Base-by-base conservation (phyloP, 495 filamentous ascomycete species). In the Penicillium parvum region DNA sequence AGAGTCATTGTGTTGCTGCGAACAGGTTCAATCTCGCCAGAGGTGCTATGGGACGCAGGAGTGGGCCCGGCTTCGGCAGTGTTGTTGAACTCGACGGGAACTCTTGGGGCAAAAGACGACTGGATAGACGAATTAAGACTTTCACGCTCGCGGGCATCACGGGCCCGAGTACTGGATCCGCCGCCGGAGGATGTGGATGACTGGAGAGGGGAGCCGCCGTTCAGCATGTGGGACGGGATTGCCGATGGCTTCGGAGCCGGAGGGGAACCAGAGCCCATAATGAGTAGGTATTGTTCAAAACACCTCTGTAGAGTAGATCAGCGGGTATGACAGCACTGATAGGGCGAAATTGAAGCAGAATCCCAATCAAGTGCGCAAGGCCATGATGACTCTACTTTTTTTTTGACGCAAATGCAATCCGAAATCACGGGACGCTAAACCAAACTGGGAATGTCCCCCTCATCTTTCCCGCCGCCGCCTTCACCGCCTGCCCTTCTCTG, bases 61-160 rank as follows among this genome's bases (percentile, higher is more conserved):
- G 52, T 45, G 25, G 52, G 36, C 32, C 25, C 43, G 20, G 55
- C 19, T 22, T 41, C 40, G 9, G 37, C 11, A n/a, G n/a, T n/a
- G n/a, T 41, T 14, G 12, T 72, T 61, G 17, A 73, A 68, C 39
- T 69, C 65, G 20, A 64, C 46, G 5, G 72, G 63, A 26, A 69
- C 52, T 40, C 70, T 65, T 18, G 71, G 56, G 23, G 58, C 53
- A 45, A 74, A 76, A 8, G 74, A 75, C 1, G 70, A 72, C 35
- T 55, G 56, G 39, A 78, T 78, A 5, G 74, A 76, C n/a, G 73
- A 64, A 49, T 72, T 72, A 46, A 78, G 63, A 30, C 59, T 71
- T 36, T 76, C 73, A 7, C 72, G 63, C 38, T 78, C 74, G 45
- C 71, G 68, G 29, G 54, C 64, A 54, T 68, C 67, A n/a, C 69